Evolutionary conservation across 73 alveolate species (phyloP).

Genomic region (Paraurostyla sp.): DNA sequence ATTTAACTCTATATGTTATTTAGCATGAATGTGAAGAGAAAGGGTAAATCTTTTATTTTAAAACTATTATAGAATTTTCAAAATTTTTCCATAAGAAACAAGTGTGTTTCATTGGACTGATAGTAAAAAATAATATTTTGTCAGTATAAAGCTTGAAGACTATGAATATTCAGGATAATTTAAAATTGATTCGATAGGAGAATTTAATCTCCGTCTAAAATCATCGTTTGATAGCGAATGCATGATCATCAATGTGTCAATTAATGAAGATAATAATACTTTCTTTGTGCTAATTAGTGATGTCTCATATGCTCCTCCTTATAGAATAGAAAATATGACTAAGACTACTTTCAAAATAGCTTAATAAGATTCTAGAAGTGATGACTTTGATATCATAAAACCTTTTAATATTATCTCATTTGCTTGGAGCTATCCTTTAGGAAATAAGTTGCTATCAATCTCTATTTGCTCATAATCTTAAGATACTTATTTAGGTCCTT

Average conservation of each 20-base stretch:
- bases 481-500: conserved; percentile 54
- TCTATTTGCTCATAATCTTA: conserved; percentile 36
- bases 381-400: conserved; percentile 60
- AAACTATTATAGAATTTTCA: conserved; percentile 37
- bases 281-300: conserved; percentile 35
- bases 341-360: conserved; percentile 53
- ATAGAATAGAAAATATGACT: conserved; percentile 63
- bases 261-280: conserved; percentile 40
- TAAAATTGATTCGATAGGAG: conserved; percentile 56
- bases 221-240: conserved; percentile 30
- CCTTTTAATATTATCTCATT: conserved; percentile 42
- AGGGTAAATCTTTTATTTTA: conserved; percentile 11
- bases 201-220: conserved; percentile 40
- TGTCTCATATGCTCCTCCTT: conserved; percentile 58
- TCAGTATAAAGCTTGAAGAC: conserved; percentile 49
- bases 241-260: conserved; percentile 46
- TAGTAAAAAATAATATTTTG: neutral
- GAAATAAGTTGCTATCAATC: conserved; percentile 23
- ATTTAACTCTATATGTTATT: conserved; percentile 36
- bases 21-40: conserved; percentile 56
- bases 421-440: conserved; percentile 64
- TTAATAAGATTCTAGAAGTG: conserved; percentile 40
- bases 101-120: conserved; percentile 69
- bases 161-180: conserved; percentile 63
- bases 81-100: conserved; percentile 56